These are phyloP conservation scores for Mortierella sp. DNA, from an alignment of 371 early-diverging fungal genomes.

Conservation along the genomic window DNA sequence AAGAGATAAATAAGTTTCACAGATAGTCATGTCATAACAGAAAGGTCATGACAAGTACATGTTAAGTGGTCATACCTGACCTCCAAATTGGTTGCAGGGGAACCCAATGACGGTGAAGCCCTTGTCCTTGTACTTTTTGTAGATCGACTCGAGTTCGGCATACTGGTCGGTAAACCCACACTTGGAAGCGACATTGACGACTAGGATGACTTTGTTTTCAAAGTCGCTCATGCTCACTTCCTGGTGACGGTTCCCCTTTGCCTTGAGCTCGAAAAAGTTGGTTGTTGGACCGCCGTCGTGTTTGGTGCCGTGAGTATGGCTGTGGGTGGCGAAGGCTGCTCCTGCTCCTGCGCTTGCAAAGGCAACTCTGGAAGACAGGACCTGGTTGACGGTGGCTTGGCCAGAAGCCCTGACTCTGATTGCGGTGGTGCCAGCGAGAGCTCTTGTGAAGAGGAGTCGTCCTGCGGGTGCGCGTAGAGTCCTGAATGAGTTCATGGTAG, in stretches of 20 bases:
- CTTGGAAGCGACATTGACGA: constrained; percentile 97
- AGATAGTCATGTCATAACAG: not conserved
- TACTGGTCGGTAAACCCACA: constrained; percentile 97
- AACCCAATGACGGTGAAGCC: constrained; percentile 86
- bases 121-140: constrained; percentile 84
- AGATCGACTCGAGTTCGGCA: constrained; percentile 81
- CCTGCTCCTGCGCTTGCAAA: not conserved
- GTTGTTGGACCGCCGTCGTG: not conserved
- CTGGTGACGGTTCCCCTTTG: constrained; percentile 64
- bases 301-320: not conserved
- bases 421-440: not conserved
- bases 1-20: not conserved
- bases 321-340: not conserved
- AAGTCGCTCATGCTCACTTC: constrained; percentile 64
- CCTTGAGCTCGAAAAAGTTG: constrained; percentile 66
- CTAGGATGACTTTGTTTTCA: constrained; percentile 82
- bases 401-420: not conserved
- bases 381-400: not conserved
- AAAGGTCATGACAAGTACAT: not conserved
- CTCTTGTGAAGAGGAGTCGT: not conserved
- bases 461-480: not conserved
- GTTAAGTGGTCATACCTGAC: constrained; percentile 73
- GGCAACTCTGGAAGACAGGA: not conserved
- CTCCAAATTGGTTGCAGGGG: constrained; percentile 92
- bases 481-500: not conserved